Base-by-base conservation (phyloP, 1,284 basidiomycete species). In the Mycena citricolor region DNA sequence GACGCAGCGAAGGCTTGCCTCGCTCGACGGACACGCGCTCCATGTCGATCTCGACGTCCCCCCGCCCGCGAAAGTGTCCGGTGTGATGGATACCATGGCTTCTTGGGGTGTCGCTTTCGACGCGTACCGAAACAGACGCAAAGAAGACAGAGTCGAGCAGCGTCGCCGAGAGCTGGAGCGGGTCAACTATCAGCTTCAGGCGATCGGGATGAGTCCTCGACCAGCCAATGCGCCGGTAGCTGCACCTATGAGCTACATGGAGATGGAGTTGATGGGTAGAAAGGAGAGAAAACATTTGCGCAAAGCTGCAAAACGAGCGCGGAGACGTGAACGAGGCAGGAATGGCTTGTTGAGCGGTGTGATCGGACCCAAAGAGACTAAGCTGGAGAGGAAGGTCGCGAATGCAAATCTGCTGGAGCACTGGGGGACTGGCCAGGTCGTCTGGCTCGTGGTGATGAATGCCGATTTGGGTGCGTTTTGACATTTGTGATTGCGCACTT, bases 361-460 rank as follows among this genome's bases (percentile, higher is more conserved):
- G 33, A 32, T 44, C 23, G 45, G 50, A 11, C 30, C 23, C 29
- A 46, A 42, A 22, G 45, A 42, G 31, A 28, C 13, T 8, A 39
- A 4, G 23, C 42, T 48, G 1, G 51, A 57, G 36, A 23, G 45
- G 21, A 44, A 43, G 5, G 54, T 53, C 20, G 49, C 44, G n/a
- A 50, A 53, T 12, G 51, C 54, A 4, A 52, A 60, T 32, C 32
- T 56, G 13, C 16, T 55, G 20, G 57, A 60, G 31, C 46, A 54
- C 20, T 54, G 54, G 51, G 39, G 30, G 13, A 47, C 53, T 8
- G 55, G 57, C 16, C 42, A 42, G 17, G 34, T 55, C 2, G 23
- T 57, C 2, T 59, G 58, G 57, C 16, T 60, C 14, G 57, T 59
- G 11, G 41, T 60, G 14, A 49, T 57, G 49, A 51, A 47, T 31